phyloP scores from a whole-genome alignment of 129 eudicot genomes.

The Helianthus tuberosus region DNA sequence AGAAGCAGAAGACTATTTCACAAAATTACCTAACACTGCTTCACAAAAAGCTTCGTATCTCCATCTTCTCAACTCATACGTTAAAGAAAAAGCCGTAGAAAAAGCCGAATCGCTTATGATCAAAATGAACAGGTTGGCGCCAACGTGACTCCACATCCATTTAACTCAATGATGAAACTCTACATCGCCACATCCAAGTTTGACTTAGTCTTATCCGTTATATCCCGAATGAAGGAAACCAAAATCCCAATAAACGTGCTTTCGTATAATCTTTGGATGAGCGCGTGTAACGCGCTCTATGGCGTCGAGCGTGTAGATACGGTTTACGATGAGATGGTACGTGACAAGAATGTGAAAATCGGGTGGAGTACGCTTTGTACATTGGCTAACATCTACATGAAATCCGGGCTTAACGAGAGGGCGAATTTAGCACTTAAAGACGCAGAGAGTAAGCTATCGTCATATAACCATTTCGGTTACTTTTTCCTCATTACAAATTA shows the following conservation, averaged over 20 bases:
- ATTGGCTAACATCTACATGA: constrained; percentile 56
- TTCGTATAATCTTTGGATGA: constrained; percentile 73
- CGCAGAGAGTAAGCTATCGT: constrained; percentile 53
- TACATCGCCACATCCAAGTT: constrained; percentile 54
- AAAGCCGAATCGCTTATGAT: constrained; percentile 63
- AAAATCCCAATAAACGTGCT: constrained; percentile 52
- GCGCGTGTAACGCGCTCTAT: constrained; percentile 44
- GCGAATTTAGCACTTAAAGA: constrained; percentile 39
- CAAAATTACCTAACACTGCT: constrained; percentile 37
- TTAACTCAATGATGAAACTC: constrained; percentile 68
- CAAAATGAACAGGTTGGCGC: constrained; percentile 44
- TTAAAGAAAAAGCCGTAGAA: constrained; percentile 40
- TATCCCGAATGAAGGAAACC: constrained; percentile 50
- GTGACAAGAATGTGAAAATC: constrained; percentile 41
- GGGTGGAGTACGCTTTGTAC: constrained; percentile 73
- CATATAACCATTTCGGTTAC: constrained; percentile 44
- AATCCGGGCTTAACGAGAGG: constrained; percentile 41
- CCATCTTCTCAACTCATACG: constrained; percentile 58
- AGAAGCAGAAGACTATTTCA: constrained; percentile 59
- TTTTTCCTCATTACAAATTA: constrained; percentile 56
- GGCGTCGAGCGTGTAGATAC: constrained; percentile 39
- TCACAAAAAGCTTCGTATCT: constrained; percentile 50
- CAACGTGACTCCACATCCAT: constrained; percentile 53
- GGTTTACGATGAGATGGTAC: constrained; percentile 52
- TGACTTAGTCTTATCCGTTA: constrained; percentile 43